Percentiles rank a stretch among this genome's conserved stretches.
Evolutionary conservation across 352 stramenopile genomes (phyloP).

Genomic region (Phytopythium delawarense): DNA sequence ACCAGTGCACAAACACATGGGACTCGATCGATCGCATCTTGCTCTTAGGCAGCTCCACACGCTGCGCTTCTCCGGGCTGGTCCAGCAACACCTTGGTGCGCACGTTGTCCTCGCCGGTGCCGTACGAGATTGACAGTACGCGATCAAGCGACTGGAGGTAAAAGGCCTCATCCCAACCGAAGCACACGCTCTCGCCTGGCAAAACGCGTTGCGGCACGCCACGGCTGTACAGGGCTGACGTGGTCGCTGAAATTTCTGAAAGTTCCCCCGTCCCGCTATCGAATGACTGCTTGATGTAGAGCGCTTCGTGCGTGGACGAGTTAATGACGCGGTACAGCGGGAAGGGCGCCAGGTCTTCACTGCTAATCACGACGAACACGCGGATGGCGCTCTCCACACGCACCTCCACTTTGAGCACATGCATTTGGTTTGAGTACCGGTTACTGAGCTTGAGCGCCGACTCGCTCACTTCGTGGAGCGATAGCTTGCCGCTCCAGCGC

Average conservation of each 20-base stretch:
- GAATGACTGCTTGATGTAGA: slow-evolving; percentile 83
- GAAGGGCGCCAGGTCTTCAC: slow-evolving; percentile 54
- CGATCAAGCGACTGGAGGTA: slow-evolving; percentile 68
- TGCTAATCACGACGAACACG: slow-evolving; percentile 70
- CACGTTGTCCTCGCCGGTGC: slow-evolving; percentile 27
- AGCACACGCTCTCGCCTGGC: slow-evolving; percentile 68
- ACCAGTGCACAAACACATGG: slow-evolving; percentile 71
- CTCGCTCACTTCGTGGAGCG: slow-evolving; percentile 79
- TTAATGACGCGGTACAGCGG: slow-evolving; percentile 84
- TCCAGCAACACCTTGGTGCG: slow-evolving; percentile 67
- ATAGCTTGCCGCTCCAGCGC: slow-evolving; percentile 81
- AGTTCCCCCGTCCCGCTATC: slow-evolving; percentile 41
- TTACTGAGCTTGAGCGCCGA: slow-evolving; percentile 85
- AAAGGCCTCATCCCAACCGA: slow-evolving; percentile 85
- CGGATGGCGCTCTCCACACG: slow-evolving; percentile 67
- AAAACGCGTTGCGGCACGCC: slow-evolving; percentile 63
- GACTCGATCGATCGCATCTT: slow-evolving; percentile 14
- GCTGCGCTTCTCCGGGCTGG: slow-evolving; percentile 57
- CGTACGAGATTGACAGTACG: slow-evolving; percentile 57
- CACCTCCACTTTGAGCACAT: slow-evolving; percentile 78
- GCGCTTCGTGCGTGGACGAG: slow-evolving; percentile 51
- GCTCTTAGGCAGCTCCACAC: slow-evolving; percentile 53
- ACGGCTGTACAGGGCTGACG: slow-evolving; percentile 41
- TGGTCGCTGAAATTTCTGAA: slow-evolving; percentile 35
- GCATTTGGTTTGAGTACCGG: slow-evolving; percentile 68